Evolutionary conservation across 257 asterid genomes (phyloP).

Genomic region (Rauvolfia tetraphylla): DNA sequence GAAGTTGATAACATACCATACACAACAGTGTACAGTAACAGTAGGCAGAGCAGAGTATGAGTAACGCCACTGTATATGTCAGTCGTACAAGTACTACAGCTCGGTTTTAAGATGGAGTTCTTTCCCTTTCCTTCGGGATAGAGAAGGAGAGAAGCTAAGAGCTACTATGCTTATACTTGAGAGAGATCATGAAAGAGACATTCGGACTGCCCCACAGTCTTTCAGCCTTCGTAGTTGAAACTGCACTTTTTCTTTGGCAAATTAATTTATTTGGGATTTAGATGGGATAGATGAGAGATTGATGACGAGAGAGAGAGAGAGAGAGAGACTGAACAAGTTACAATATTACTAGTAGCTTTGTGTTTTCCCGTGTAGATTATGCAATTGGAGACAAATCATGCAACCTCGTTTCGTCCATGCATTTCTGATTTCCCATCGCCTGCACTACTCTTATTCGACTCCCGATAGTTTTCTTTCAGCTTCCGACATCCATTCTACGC

Average conservation of each 20-base stretch:
- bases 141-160: neutral
- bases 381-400: constrained; percentile 5
- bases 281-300: constrained; percentile 16
- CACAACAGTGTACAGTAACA: constrained; percentile 11
- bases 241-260: neutral
- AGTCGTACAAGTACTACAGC: neutral
- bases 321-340: no score
- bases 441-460: no score
- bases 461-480: no score
- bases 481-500: no score
- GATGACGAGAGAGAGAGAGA: neutral
- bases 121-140: neutral
- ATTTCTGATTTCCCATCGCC: no score
- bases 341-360: no score
- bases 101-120: neutral
- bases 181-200: constrained; percentile 22
- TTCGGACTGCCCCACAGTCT: constrained; percentile 29
- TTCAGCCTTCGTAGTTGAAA: constrained; percentile 19
- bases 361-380: neutral
- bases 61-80: constrained; percentile 17
- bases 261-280: constrained; percentile 18
- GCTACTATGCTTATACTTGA: neutral
- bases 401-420: no score
- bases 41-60: neutral
- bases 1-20: constrained; percentile 9